Evolutionary conservation across 1,284 basidiomycete species (phyloP).

Genomic region (Phellopilus nigrolimitatus): DNA sequence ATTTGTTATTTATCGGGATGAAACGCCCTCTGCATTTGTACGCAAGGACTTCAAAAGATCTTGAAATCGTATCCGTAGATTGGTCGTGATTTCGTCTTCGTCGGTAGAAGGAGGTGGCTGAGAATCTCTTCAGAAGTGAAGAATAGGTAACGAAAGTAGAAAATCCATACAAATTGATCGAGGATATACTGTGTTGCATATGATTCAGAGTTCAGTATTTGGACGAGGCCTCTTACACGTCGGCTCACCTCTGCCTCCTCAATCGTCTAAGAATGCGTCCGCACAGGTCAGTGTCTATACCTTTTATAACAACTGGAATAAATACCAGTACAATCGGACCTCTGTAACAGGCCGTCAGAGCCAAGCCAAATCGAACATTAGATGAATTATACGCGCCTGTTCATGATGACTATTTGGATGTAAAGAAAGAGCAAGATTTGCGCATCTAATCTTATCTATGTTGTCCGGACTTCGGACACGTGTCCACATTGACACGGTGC

Average conservation of each 20-base stretch:
- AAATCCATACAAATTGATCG: slow-evolving; percentile 27
- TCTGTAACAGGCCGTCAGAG: slow-evolving; percentile 5
- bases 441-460: slow-evolving; percentile 5
- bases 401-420: slow-evolving; percentile 9
- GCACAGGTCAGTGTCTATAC: not conserved
- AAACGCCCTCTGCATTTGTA: slow-evolving; percentile 26
- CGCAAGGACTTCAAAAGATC: slow-evolving; percentile 27
- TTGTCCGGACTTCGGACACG: not conserved
- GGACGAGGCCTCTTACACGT: not conserved
- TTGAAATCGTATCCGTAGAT: slow-evolving; percentile 26
- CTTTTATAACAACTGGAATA: not conserved
- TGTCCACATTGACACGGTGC: slow-evolving; percentile 2
- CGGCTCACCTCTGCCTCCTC: slow-evolving; percentile 29
- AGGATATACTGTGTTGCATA: slow-evolving; percentile 25
- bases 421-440: not conserved
- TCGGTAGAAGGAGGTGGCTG: slow-evolving; percentile 28
- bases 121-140: not conserved
- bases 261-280: slow-evolving; percentile 25
- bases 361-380: not conserved
- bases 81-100: slow-evolving; percentile 27
- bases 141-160: not conserved
- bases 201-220: not conserved
- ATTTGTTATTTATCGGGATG: slow-evolving; percentile 3
- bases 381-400: slow-evolving; percentile 4
- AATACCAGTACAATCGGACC: slow-evolving; percentile 15